Evolutionary conservation across 2,329 filamentous ascomycete species (phyloP).

Genomic region (Pseudocercospora pini-densiflorae): DNA sequence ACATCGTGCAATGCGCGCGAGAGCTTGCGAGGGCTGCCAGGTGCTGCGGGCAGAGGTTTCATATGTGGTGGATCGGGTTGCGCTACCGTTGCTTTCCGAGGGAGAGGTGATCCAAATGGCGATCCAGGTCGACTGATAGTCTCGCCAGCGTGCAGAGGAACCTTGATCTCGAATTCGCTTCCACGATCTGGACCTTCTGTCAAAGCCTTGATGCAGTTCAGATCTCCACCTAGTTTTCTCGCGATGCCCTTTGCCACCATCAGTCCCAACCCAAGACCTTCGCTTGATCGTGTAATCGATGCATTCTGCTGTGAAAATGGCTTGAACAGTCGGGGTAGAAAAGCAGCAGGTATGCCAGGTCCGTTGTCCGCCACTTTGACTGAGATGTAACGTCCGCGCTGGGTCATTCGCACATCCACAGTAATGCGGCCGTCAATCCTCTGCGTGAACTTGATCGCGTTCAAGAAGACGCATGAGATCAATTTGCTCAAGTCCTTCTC

Average conservation of each 20-base stretch:
- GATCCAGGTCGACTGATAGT: slow-evolving; percentile 55
- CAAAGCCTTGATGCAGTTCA: slow-evolving; percentile 66
- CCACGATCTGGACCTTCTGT: slow-evolving; percentile 65
- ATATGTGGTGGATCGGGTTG: slow-evolving; percentile 19
- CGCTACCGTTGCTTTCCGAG: slow-evolving; percentile 31
- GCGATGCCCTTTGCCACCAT: slow-evolving; percentile 75
- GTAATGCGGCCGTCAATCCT: slow-evolving; percentile 59
- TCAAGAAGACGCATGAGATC: slow-evolving; percentile 66
- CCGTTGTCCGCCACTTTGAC: slow-evolving; percentile 70
- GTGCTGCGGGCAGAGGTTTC: slow-evolving; percentile 21
- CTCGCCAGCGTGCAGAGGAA: slow-evolving; percentile 63
- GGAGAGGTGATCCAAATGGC: slow-evolving; percentile 53
- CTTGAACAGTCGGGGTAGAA: slow-evolving; percentile 69
- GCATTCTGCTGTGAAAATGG: slow-evolving; percentile 72
- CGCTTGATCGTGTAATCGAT: slow-evolving; percentile 68
- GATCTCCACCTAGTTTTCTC: slow-evolving; percentile 69
- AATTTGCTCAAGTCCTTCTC: slow-evolving; percentile 67
- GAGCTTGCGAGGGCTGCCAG: slow-evolving; percentile 32
- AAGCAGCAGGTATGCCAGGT: slow-evolving; percentile 69
- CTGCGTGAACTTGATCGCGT: slow-evolving; percentile 74
- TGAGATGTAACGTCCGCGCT: slow-evolving; percentile 56
- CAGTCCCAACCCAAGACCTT: slow-evolving; percentile 70
- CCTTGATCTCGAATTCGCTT: slow-evolving; percentile 70
- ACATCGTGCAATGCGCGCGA: slow-evolving; percentile 33
- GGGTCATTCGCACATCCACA: slow-evolving; percentile 58